Evolutionary conservation across 176 grass and related monocot species (phyloP).

Genomic region (Zizania latifolia): DNA sequence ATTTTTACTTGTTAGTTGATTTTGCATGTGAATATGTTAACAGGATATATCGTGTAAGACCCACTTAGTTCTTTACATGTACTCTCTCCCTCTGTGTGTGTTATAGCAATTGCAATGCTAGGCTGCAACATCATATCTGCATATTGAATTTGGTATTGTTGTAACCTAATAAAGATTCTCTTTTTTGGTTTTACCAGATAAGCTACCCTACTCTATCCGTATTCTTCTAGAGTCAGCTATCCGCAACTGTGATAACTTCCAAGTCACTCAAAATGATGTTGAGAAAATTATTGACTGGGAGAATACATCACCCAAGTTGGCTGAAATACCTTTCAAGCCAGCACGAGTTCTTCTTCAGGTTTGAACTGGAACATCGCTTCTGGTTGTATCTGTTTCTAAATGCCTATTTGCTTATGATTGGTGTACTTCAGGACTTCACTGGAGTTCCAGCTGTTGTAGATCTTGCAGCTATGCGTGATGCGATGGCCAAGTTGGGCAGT

Average conservation of each 20-base stretch:
- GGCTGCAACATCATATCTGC: not conserved
- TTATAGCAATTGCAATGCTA: not conserved
- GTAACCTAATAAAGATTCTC: not conserved
- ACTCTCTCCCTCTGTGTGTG: not conserved
- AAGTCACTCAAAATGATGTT: slow-evolving; percentile 75
- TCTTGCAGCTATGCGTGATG: slow-evolving; percentile 95
- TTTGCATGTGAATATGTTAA: slow-evolving; percentile 12
- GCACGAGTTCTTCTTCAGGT: slow-evolving; percentile 96
- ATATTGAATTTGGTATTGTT: not conserved
- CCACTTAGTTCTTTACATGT: not conserved
- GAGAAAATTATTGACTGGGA: slow-evolving; percentile 97
- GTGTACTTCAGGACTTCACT: slow-evolving; percentile 65
- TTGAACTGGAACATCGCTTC: slow-evolving; percentile 4
- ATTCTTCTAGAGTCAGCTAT: slow-evolving; percentile 91
- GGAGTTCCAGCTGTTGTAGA: slow-evolving; percentile 94
- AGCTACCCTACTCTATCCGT: slow-evolving; percentile 78
- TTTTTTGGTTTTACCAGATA: slow-evolving; percentile 56
- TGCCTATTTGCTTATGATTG: slow-evolving; percentile 25
- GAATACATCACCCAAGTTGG: slow-evolving; percentile 75
- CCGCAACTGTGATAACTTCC: slow-evolving; percentile 90
- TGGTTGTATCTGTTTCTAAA: not conserved
- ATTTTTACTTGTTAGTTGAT: not conserved
- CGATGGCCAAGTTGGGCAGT: slow-evolving; percentile 76
- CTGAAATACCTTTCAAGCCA: slow-evolving; percentile 93
- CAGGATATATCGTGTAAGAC: not conserved